These are phyloP conservation scores for Tuber melanosporum DNA, from an alignment of 495 filamentous ascomycete genomes.

Conservation along the genomic window DNA sequence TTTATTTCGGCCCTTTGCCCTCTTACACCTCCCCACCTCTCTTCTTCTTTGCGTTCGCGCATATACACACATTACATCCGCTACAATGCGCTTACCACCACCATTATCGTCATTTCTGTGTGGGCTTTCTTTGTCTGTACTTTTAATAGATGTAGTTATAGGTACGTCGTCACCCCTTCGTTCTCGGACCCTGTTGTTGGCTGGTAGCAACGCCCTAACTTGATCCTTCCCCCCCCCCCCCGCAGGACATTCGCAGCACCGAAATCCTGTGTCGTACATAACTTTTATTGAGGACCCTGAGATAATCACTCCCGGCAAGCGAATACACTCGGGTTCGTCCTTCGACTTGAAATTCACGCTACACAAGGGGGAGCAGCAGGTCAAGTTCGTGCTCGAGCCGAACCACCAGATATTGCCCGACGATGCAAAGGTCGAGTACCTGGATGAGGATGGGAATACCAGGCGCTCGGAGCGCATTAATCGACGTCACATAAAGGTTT, in stretches of 20 bases:
- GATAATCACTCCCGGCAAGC: slow-evolving; percentile 71
- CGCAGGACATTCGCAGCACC: slow-evolving; percentile 63
- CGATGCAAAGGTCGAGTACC: slow-evolving; percentile 63
- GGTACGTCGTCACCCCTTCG: slow-evolving; percentile 9
- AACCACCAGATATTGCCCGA: slow-evolving; percentile 78
- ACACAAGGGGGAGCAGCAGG: slow-evolving; percentile 57
- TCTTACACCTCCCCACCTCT: slow-evolving; percentile 12
- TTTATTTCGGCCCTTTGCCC: slow-evolving; percentile 3
- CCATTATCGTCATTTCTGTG: slow-evolving; percentile 29
- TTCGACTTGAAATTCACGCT: slow-evolving; percentile 80
- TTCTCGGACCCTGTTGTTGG: slow-evolving; percentile 2
- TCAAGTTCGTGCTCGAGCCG: slow-evolving; percentile 78
- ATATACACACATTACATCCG: neutral
- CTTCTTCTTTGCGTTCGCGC: slow-evolving; percentile 5
- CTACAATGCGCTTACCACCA: slow-evolving; percentile 31
- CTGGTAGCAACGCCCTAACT: slow-evolving; percentile 11
- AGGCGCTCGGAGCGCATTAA: slow-evolving; percentile 57
- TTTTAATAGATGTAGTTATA: slow-evolving; percentile 25
- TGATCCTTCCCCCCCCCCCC: slow-evolving; percentile 9
- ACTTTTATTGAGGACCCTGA: slow-evolving; percentile 65
- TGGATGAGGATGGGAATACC: slow-evolving; percentile 62
- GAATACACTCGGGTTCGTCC: slow-evolving; percentile 66
- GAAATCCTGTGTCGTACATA: slow-evolving; percentile 69
- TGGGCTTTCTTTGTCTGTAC: slow-evolving; percentile 27
- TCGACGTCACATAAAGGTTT: slow-evolving; percentile 69